Conservation (phyloP, 129 eudicot species). For the Flaveria trinervia region DNA sequence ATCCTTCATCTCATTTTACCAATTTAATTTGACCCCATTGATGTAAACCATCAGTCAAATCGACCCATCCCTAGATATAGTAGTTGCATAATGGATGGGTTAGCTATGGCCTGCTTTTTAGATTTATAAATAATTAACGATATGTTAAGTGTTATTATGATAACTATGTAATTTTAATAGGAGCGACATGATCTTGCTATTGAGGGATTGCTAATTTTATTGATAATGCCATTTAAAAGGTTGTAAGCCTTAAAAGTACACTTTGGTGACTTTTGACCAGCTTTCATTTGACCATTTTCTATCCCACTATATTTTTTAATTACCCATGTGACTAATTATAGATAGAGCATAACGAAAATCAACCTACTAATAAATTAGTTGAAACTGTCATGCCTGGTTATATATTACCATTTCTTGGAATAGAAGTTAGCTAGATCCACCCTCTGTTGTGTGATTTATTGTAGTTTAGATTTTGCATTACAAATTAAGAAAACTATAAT, state of each 20-base stretch:
- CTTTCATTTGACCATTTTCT: background rate
- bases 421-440: background rate
- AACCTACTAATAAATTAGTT: background rate
- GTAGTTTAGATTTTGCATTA: background rate
- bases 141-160: background rate
- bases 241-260: background rate
- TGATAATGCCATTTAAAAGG: background rate
- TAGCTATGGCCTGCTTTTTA: background rate
- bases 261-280: background rate
- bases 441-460: background rate
- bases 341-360: background rate
- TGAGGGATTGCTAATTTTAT: background rate
- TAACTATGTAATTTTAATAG: background rate
- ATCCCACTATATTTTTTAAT: no score
- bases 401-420: background rate
- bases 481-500: background rate
- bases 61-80: no score
- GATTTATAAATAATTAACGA: background rate
- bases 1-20: background rate
- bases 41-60: no score
- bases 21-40: background rate
- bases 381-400: background rate
- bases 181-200: slow-evolving; percentile 1
- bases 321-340: background rate
- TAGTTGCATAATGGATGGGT: no score